phyloP scores from a whole-genome alignment of 305 asterid species.

The Fraxinus sp. region DNA sequence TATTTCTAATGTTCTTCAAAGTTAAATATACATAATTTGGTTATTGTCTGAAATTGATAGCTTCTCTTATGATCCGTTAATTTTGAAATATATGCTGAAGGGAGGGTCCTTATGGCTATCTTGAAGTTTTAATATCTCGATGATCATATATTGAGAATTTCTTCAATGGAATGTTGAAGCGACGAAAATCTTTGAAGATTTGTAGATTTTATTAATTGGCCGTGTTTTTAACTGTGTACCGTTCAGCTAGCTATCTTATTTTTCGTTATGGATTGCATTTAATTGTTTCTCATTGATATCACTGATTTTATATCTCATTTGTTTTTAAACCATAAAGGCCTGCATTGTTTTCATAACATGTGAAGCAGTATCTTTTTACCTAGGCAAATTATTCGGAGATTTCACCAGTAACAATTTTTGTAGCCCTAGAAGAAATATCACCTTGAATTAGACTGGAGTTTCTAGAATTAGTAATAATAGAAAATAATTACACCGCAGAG shows the following conservation, averaged over 20 bases:
- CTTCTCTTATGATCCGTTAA: not conserved
- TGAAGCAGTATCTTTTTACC: not conserved
- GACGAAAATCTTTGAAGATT: slow-evolving; percentile 2
- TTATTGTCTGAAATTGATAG: not conserved
- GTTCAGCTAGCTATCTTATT: not conserved
- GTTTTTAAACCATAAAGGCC: not conserved
- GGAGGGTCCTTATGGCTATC: not conserved
- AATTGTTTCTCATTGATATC: slow-evolving; percentile 2
- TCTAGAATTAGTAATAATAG: not conserved
- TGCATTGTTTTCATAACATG: not conserved
- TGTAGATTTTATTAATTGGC: slow-evolving; percentile 15
- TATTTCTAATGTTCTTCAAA: slow-evolving; percentile 11
- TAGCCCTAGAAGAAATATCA: not conserved
- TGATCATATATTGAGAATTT: not conserved
- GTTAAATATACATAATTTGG: not conserved
- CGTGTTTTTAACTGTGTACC: not conserved
- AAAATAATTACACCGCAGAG: not conserved
- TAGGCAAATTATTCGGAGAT: not conserved
- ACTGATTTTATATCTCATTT: not conserved
- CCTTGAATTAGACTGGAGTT: not conserved
- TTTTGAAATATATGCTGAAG: not conserved
- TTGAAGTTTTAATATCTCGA: not conserved
- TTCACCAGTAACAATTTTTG: not conserved
- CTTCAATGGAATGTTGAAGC: not conserved
- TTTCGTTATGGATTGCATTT: not conserved